A percentile compares a stretch with the other conserved stretches of the same genome.
Conservation (phyloP, 2,329 filamentous ascomycete genomes). For the Exophiala oligosperma region DNA sequence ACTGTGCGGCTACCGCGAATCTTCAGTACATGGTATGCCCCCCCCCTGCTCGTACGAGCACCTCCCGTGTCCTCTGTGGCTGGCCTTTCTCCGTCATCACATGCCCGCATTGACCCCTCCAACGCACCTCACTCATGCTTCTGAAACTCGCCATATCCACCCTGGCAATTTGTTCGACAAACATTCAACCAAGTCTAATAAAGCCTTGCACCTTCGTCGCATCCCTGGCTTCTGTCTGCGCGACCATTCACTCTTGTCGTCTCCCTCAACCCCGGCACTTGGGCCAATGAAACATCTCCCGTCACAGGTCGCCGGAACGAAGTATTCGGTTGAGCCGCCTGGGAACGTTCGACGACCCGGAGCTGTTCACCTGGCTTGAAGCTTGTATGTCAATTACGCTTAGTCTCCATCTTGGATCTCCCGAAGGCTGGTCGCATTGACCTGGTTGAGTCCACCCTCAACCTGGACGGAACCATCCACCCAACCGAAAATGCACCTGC, state of each 20-base stretch:
- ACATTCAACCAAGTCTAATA: conserved; percentile 2
- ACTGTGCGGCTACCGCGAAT: conserved; percentile 16
- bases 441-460: conserved; percentile 10
- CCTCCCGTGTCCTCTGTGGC: conserved; percentile 12
- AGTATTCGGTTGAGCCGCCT: background rate
- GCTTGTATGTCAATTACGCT: conserved; percentile 2
- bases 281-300: conserved; percentile 9
- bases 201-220: conserved; percentile 17
- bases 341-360: background rate
- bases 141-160: conserved; percentile 14
- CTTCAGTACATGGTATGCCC: conserved; percentile 27
- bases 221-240: conserved; percentile 8
- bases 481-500: conserved; percentile 14
- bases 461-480: conserved; percentile 1
- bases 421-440: background rate
- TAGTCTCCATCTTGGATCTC: conserved; percentile 4
- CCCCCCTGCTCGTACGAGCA: conserved; percentile 2
- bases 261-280: background rate
- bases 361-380: background rate
- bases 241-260: conserved; percentile 4
- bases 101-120: conserved; percentile 19
- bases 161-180: conserved; percentile 2
- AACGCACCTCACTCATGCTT: conserved; percentile 12
- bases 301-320: conserved; percentile 1
- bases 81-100: conserved; percentile 20